A percentile compares a stretch with the other conserved stretches of the same genome.
These are phyloP conservation scores for Linum trigynum DNA, from an alignment of 345 rosid genomes.

Conservation along the genomic window DNA sequence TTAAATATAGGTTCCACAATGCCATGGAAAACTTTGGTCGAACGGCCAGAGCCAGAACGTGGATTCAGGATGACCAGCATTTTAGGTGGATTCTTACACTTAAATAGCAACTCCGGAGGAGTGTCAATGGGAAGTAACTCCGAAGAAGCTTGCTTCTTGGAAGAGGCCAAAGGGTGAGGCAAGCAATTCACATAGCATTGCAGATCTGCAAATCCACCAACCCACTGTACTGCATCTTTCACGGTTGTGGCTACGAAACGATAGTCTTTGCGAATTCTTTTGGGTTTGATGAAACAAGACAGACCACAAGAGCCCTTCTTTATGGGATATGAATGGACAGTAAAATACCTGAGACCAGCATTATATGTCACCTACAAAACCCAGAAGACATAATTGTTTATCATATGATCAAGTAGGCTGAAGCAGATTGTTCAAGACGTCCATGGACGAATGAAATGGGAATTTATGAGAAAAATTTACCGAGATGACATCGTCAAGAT, in stretches of 20 bases:
- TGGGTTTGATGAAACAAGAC: slow-evolving; percentile 65
- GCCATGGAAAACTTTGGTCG: slow-evolving; percentile 78
- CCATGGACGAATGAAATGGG: background rate
- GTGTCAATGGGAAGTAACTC: slow-evolving; percentile 63
- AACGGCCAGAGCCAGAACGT: slow-evolving; percentile 84
- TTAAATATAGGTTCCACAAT: slow-evolving; percentile 88
- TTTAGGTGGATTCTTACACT: slow-evolving; percentile 87
- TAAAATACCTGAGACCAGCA: slow-evolving; percentile 80
- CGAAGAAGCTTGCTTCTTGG: slow-evolving; percentile 85
- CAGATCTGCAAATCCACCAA: slow-evolving; percentile 93
- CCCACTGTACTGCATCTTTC: slow-evolving; percentile 95
- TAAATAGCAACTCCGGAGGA: slow-evolving; percentile 85
- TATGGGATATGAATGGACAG: slow-evolving; percentile 74
- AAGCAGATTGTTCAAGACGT: background rate
- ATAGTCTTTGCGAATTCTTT: slow-evolving; percentile 71
- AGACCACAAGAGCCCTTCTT: slow-evolving; percentile 57
- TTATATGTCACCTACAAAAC: slow-evolving; percentile 64
- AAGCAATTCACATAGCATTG: slow-evolving; percentile 83
- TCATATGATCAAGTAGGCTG: background rate
- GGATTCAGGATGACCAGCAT: slow-evolving; percentile 96
- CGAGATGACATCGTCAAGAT: slow-evolving; percentile 70
- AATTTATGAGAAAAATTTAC: slow-evolving; percentile 22
- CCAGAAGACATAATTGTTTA: background rate
- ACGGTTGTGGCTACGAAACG: slow-evolving; percentile 63
- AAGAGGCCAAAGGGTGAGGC: slow-evolving; percentile 83